A percentile compares a stretch with the other conserved stretches of the same genome.
These are phyloP conservation scores for Isatis tinctoria DNA, from an alignment of 345 rosid species.

Conservation along the genomic window DNA sequence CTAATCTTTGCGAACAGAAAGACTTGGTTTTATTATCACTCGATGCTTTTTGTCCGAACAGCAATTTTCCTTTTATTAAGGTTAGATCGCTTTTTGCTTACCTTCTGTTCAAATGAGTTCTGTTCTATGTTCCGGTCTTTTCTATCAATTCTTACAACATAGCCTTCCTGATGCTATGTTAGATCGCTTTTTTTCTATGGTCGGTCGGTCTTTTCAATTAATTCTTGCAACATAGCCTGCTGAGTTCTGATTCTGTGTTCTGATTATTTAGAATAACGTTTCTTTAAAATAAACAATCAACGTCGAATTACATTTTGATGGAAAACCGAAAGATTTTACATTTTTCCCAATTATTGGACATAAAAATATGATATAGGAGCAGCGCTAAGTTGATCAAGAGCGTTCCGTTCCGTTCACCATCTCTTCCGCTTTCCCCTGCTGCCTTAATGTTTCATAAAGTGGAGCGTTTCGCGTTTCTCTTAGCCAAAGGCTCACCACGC, in stretches of 20 bases:
- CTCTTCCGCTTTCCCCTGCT: conserved; percentile 47
- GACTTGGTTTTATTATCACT: conserved; percentile 19
- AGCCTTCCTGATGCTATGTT: neutral
- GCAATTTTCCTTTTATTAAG: conserved; percentile 12
- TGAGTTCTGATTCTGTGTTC: neutral
- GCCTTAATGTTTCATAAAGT: conserved; percentile 57
- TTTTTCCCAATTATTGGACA: conserved; percentile 20
- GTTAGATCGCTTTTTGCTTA: conserved; percentile 12
- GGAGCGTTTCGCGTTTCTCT: conserved; percentile 64
- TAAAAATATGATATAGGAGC: neutral
- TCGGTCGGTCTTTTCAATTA: neutral
- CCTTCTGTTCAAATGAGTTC: conserved; percentile 6
- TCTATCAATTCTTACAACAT: neutral
- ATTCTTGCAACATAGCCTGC: neutral
- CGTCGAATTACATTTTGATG: neutral
- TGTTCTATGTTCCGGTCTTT: neutral
- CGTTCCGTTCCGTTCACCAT: conserved; percentile 3
- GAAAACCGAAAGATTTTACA: conserved; percentile 10
- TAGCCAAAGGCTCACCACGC: conserved; percentile 50
- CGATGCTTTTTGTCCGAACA: conserved; percentile 25
- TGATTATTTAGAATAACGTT: neutral
- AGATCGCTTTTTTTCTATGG: no score
- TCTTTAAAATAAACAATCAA: conserved; percentile 1
- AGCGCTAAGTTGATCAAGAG: neutral
- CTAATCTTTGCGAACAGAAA: conserved; percentile 22